Conservation (phyloP, 1,284 basidiomycete genomes). For the Xerocomus minutiporus region DNA sequence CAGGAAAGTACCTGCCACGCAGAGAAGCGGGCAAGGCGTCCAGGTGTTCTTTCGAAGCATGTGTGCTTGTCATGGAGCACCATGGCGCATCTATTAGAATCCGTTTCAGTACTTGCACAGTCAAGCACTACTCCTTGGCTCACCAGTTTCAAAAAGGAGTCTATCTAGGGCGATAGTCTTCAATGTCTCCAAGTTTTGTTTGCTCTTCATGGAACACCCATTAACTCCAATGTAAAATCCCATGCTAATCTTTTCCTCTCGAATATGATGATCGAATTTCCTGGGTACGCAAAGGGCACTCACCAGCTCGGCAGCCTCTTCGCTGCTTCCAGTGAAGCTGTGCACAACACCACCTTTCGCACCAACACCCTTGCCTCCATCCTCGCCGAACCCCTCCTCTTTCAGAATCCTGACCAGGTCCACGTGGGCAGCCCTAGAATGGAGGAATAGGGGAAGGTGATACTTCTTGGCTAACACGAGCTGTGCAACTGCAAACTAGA, state of each 20-base stretch:
- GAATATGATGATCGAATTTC: background rate
- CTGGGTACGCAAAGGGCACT: slow-evolving; percentile 20
- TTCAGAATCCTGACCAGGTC: slow-evolving; percentile 70
- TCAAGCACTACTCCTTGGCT: background rate
- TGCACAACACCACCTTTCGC: slow-evolving; percentile 78
- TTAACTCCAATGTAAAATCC: slow-evolving; percentile 67
- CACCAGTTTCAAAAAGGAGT: slow-evolving; percentile 80
- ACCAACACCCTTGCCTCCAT: slow-evolving; percentile 52
- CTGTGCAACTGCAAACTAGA: slow-evolving; percentile 47
- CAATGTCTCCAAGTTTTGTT: slow-evolving; percentile 62
- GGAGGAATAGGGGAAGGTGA: slow-evolving; percentile 79
- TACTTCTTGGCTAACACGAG: slow-evolving; percentile 68
- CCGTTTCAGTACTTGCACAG: background rate
- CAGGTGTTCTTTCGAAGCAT: slow-evolving; percentile 64
- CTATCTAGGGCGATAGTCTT: slow-evolving; percentile 59
- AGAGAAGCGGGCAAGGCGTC: slow-evolving; percentile 49
- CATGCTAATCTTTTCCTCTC: slow-evolving; percentile 51
- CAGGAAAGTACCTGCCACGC: slow-evolving; percentile 50
- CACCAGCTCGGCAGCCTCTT: slow-evolving; percentile 71
- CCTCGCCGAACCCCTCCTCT: slow-evolving; percentile 60
- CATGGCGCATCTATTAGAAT: slow-evolving; percentile 67
- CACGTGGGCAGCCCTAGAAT: slow-evolving; percentile 72
- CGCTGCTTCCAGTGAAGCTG: slow-evolving; percentile 73
- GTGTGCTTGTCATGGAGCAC: slow-evolving; percentile 76
- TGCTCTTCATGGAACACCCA: slow-evolving; percentile 82